A percentile compares a stretch with the other conserved stretches of the same genome.
Evolutionary conservation across 805 yeast species (phyloP).

Genomic region (Clavispora santaluciae): DNA sequence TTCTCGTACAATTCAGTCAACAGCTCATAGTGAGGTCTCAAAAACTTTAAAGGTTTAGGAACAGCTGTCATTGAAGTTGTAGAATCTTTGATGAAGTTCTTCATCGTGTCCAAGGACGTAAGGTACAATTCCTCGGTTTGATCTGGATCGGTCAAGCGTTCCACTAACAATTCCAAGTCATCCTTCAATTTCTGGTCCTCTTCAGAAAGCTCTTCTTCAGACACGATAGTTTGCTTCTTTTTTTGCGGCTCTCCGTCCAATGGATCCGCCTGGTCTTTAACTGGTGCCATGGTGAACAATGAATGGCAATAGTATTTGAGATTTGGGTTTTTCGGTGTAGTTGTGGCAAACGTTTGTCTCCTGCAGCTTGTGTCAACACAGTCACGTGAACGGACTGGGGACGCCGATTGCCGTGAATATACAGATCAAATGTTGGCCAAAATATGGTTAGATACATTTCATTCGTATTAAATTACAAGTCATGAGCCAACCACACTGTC

Average conservation of each 20-base stretch:
- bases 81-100: constrained; percentile 77
- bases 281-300: constrained; percentile 29
- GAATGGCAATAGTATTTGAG: not conserved
- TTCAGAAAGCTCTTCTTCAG: constrained; percentile 84
- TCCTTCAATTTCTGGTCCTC: constrained; percentile 86
- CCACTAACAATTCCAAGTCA: constrained; percentile 83
- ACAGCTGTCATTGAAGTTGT: constrained; percentile 99
- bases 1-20: constrained; percentile 59
- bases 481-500: too few species aligned
- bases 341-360: constrained; percentile 3
- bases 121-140: constrained; percentile 43
- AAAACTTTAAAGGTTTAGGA: constrained; percentile 94
- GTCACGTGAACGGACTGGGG: too few species aligned
- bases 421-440: too few species aligned
- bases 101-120: constrained; percentile 64
- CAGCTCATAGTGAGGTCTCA: constrained; percentile 79
- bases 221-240: constrained; percentile 22
- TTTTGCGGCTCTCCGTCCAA: constrained; percentile 17
- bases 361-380: not conserved
- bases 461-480: too few species aligned
- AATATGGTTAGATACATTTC: too few species aligned
- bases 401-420: too few species aligned
- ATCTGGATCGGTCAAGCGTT: constrained; percentile 59
- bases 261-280: constrained; percentile 20
- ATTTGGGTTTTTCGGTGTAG: not conserved